phyloP scores from a whole-genome alignment of 1,284 basidiomycete genomes.

The Leccinum insigne region DNA sequence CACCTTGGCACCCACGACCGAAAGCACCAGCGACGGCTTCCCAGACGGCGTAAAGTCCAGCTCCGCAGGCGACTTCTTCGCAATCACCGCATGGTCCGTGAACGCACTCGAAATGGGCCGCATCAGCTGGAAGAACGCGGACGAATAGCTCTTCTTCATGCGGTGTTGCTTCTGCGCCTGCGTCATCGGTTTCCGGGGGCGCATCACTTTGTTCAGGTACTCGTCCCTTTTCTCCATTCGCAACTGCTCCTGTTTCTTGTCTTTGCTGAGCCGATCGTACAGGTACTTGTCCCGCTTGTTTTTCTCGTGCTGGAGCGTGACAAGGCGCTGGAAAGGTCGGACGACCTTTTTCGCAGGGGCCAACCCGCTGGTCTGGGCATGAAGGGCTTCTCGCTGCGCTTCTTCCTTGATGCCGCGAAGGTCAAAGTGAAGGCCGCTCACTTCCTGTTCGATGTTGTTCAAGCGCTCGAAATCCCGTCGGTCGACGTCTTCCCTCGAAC shows the following conservation, averaged over 20 bases:
- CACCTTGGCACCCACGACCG: slow-evolving; percentile 68
- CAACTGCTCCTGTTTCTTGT: slow-evolving; percentile 71
- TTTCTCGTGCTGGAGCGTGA: slow-evolving; percentile 72
- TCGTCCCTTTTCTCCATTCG: slow-evolving; percentile 72
- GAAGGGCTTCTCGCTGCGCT: slow-evolving; percentile 59
- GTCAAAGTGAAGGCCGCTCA: slow-evolving; percentile 59
- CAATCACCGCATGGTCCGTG: slow-evolving; percentile 54
- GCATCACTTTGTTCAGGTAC: slow-evolving; percentile 70
- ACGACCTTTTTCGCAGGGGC: slow-evolving; percentile 48
- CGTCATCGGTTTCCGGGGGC: slow-evolving; percentile 49
- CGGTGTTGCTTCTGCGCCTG: slow-evolving; percentile 65
- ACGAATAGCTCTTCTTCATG: slow-evolving; percentile 81
- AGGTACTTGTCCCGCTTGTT: slow-evolving; percentile 70
- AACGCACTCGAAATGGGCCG: slow-evolving; percentile 85
- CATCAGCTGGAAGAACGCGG: slow-evolving; percentile 80
- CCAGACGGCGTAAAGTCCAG: slow-evolving; percentile 68
- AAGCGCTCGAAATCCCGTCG: slow-evolving; percentile 71
- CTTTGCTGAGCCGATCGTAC: slow-evolving; percentile 66
- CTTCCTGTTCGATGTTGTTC: slow-evolving; percentile 70
- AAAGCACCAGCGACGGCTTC: slow-evolving; percentile 74
- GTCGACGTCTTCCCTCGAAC: slow-evolving; percentile 54
- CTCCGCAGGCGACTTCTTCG: slow-evolving; percentile 64
- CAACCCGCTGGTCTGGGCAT: slow-evolving; percentile 41
- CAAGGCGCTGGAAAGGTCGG: slow-evolving; percentile 69
- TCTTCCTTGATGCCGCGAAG: slow-evolving; percentile 71